Evolutionary conservation across 163 green algal species (phyloP).

Genomic region (Chlamydomonas reinhardtii): DNA sequence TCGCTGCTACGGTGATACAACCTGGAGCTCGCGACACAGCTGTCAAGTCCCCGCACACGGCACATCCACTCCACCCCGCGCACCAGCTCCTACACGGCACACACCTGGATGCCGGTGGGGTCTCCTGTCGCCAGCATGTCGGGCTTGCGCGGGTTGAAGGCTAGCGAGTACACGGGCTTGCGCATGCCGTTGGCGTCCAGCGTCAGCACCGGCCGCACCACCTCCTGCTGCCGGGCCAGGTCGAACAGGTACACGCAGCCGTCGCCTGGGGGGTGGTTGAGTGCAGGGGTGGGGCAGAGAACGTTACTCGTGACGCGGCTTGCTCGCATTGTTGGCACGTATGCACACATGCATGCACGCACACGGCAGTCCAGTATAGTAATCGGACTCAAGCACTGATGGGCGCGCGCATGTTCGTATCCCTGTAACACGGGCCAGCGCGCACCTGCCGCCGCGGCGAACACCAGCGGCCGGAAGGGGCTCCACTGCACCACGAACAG

Average conservation of each 20-base stretch:
- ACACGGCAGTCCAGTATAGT: too few species aligned
- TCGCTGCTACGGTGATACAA: too few species aligned
- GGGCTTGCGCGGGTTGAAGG: slow-evolving; percentile 63
- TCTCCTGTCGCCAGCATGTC: slow-evolving; percentile 62
- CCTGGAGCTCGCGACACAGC: too few species aligned
- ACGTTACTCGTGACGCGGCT: too few species aligned
- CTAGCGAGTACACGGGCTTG: slow-evolving; percentile 57
- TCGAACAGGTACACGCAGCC: slow-evolving; percentile 80
- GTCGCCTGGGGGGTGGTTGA: slow-evolving; percentile 42
- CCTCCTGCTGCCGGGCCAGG: slow-evolving; percentile 48
- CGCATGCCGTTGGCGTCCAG: slow-evolving; percentile 53
- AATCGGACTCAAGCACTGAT: too few species aligned
- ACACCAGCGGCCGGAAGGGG: slow-evolving; percentile 69
- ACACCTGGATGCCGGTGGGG: slow-evolving; percentile 47
- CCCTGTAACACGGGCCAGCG: too few species aligned
- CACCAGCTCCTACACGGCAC: not conserved
- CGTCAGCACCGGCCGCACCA: slow-evolving; percentile 43
- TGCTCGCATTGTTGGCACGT: too few species aligned
- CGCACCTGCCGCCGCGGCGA: slow-evolving; percentile 62
- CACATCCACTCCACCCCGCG: not conserved
- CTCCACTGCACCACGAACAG: slow-evolving; percentile 68
- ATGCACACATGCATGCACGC: too few species aligned
- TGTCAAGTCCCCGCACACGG: too few species aligned
- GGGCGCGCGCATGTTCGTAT: too few species aligned
- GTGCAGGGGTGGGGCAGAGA: not conserved